These are phyloP conservation scores for Vicia villosa DNA, from an alignment of 306 rosid genomes.

Conservation along the genomic window DNA sequence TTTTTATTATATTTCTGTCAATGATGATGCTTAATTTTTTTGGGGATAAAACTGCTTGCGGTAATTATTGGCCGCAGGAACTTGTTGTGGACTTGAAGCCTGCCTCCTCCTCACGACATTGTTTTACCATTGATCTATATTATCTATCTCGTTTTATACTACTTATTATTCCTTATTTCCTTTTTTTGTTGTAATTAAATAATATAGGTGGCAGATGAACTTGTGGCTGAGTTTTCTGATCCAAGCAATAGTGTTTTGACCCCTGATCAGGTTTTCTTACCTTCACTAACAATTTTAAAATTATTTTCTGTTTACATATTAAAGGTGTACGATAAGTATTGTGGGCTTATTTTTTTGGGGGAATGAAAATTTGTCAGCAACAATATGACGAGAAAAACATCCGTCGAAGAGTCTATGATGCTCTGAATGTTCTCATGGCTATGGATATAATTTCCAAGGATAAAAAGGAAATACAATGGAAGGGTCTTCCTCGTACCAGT, in stretches of 20 bases:
- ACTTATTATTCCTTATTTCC: neutral
- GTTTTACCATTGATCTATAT: conserved; percentile 39
- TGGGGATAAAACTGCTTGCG: conserved; percentile 17
- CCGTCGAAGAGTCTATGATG: conserved; percentile 96
- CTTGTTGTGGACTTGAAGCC: conserved; percentile 38
- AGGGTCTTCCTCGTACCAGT: conserved; percentile 94
- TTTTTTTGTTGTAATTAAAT: conserved; percentile 20
- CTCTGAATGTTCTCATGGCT: conserved; percentile 97
- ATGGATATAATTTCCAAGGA: conserved; percentile 99
- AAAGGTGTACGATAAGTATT: conserved; percentile 14
- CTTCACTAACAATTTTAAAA: conserved; percentile 24
- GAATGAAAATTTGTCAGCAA: conserved; percentile 66
- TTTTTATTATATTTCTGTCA: conserved; percentile 12
- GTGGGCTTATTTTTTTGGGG: conserved; percentile 28
- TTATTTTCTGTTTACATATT: conserved; percentile 22
- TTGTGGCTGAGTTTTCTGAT: conserved; percentile 89
- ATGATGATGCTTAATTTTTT: neutral
- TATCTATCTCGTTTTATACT: neutral
- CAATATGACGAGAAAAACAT: conserved; percentile 97
- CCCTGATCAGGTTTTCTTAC: conserved; percentile 84
- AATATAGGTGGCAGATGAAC: conserved; percentile 96
- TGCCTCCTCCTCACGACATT: conserved; percentile 36
- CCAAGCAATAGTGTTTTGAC: conserved; percentile 66
- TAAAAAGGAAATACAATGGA: conserved; percentile 98
- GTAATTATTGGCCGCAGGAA: conserved; percentile 43